These are phyloP conservation scores for Kalaharituber pfeilii DNA, from an alignment of 2,329 filamentous ascomycete genomes.

Conservation along the genomic window DNA sequence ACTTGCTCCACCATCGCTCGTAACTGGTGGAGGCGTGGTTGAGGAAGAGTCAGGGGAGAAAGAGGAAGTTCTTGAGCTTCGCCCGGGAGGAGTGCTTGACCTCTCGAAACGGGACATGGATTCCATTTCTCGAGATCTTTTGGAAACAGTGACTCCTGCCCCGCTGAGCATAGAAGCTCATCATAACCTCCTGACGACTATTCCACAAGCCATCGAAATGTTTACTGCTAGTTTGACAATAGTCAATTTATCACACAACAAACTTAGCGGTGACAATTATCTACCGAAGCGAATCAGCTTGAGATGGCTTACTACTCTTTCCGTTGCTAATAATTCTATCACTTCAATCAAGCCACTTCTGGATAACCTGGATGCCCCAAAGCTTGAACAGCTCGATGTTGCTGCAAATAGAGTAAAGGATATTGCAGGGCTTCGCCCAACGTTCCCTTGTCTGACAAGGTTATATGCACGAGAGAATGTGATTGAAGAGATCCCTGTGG, in stretches of 20 bases:
- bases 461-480: constrained; percentile 66
- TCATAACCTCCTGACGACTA: constrained; percentile 53
- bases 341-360: constrained; percentile 50
- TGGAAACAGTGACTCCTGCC: constrained; percentile 33
- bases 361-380: constrained; percentile 51
- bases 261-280: constrained; percentile 46
- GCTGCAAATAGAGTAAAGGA: constrained; percentile 63
- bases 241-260: constrained; percentile 60
- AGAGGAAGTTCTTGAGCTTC: constrained; percentile 26
- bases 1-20: constrained; percentile 37
- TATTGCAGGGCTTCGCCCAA: constrained; percentile 42
- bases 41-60: constrained; percentile 6
- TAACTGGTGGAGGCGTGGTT: neutral
- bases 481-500: constrained; percentile 53
- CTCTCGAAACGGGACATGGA: constrained; percentile 48
- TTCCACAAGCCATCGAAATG: constrained; percentile 51
- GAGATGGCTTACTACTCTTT: constrained; percentile 58
- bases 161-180: constrained; percentile 48
- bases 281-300: constrained; percentile 50
- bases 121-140: constrained; percentile 32
- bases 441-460: constrained; percentile 52
- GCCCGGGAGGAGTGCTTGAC: constrained; percentile 48
- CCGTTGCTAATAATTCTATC: constrained; percentile 56
- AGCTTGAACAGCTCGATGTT: constrained; percentile 59
- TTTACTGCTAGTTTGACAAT: constrained; percentile 53